phyloP scores from a whole-genome alignment of 352 stramenopile species.

The Aphanomyces euteiches region DNA sequence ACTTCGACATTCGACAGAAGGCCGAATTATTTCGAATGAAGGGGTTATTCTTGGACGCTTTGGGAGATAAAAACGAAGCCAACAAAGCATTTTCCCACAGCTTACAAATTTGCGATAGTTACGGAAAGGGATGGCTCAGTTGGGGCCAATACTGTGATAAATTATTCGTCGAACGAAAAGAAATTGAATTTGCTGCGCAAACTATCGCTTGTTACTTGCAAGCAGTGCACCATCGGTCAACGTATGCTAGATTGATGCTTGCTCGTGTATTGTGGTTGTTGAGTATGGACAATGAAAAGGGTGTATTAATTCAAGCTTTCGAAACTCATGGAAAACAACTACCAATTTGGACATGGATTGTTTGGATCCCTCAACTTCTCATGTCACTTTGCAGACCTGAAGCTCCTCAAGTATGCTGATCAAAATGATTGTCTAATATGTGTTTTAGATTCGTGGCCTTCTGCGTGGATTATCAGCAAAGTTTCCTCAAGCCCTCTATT shows the following conservation, averaged over 20 bases:
- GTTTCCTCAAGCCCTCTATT: conserved; percentile 98
- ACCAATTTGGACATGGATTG: conserved; percentile 98
- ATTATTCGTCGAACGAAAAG: conserved; percentile 72
- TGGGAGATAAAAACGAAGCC: conserved; percentile 70
- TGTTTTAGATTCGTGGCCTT: conserved; percentile 66
- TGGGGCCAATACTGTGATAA: conserved; percentile 91
- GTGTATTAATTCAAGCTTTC: conserved; percentile 81
- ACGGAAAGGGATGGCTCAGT: conserved; percentile 92
- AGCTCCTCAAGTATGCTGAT: conserved; percentile 50
- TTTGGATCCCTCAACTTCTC: conserved; percentile 97
- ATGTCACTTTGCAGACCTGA: conserved; percentile 92
- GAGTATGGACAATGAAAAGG: conserved; percentile 78
- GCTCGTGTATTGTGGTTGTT: conserved; percentile 89
- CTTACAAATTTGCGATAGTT: conserved; percentile 89
- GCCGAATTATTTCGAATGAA: conserved; percentile 91
- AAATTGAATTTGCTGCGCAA: conserved; percentile 77
- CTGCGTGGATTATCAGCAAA: conserved; percentile 82
- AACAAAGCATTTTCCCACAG: conserved; percentile 90
- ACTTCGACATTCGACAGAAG: conserved; percentile 89
- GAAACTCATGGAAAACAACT: conserved; percentile 92
- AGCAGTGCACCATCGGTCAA: conserved; percentile 87
- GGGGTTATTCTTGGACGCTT: conserved; percentile 82
- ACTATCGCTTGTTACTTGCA: conserved; percentile 93
- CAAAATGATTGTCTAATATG: neutral
- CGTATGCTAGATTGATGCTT: conserved; percentile 86